phyloP scores from a whole-genome alignment of 2,329 filamentous ascomycete species.

The Colletotrichum nymphaeae region DNA sequence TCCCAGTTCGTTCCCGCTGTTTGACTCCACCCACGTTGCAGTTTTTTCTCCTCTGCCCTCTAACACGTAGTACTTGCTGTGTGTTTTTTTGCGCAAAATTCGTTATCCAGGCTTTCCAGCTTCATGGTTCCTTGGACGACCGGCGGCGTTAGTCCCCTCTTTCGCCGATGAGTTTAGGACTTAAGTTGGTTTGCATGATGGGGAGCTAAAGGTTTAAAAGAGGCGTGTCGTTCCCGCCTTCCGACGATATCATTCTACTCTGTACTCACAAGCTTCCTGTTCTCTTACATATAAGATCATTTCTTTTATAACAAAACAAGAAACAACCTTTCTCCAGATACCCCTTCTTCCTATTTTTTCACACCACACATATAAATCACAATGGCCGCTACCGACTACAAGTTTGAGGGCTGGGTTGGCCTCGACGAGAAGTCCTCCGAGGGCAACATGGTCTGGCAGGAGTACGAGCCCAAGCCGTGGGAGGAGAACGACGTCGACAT shows the following conservation, averaged over 20 bases:
- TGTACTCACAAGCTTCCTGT: background rate
- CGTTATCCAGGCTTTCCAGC: conserved; percentile 8
- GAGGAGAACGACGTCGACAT: conserved; percentile 75
- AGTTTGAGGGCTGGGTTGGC: conserved; percentile 65
- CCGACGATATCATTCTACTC: no score
- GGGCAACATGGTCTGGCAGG: conserved; percentile 65
- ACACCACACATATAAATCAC: conserved; percentile 28
- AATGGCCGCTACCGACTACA: conserved; percentile 51
- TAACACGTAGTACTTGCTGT: background rate
- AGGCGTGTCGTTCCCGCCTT: conserved; percentile 10
- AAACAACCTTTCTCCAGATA: background rate
- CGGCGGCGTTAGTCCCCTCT: conserved; percentile 28
- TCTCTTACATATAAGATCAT: background rate
- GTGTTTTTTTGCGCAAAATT: background rate
- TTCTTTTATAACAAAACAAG: background rate
- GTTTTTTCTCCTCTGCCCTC: conserved; percentile 2
- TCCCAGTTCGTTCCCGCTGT: conserved; percentile 30
- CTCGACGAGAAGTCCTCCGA: conserved; percentile 52
- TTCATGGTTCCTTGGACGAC: conserved; percentile 22
- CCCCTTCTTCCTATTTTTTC: background rate
- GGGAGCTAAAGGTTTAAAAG: conserved; percentile 13
- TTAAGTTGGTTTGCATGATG: conserved; percentile 20
- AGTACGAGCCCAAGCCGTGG: conserved; percentile 72
- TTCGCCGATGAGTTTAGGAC: conserved; percentile 33
- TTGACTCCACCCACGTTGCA: conserved; percentile 22